A percentile compares a stretch with the other conserved stretches of the same genome.
These are phyloP conservation scores for Aspergillus vadensis DNA, from an alignment of 2,329 filamentous ascomycete genomes.

Conservation along the genomic window DNA sequence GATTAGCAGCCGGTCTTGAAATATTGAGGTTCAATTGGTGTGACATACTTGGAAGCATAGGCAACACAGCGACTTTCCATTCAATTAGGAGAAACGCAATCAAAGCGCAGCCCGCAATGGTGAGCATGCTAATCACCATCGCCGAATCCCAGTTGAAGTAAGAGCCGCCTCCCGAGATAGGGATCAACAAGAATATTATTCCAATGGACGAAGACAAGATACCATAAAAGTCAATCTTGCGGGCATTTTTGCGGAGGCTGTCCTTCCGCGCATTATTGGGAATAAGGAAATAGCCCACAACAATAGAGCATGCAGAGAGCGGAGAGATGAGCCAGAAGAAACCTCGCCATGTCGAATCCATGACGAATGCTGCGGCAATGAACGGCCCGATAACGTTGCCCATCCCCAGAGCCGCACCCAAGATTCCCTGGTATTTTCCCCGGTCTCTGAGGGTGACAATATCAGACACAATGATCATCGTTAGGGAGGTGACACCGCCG, in stretches of 20 bases:
- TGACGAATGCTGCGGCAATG: slow-evolving; percentile 50
- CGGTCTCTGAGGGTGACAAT: slow-evolving; percentile 61
- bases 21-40: neutral
- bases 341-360: slow-evolving; percentile 48
- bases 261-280: slow-evolving; percentile 54
- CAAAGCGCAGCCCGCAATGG: slow-evolving; percentile 50
- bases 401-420: slow-evolving; percentile 48
- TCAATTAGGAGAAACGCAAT: slow-evolving; percentile 57
- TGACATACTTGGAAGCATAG: slow-evolving; percentile 57
- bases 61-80: slow-evolving; percentile 57
- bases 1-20: slow-evolving; percentile 11
- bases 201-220: slow-evolving; percentile 57
- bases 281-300: slow-evolving; percentile 54
- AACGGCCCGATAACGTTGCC: slow-evolving; percentile 53
- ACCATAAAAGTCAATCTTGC: slow-evolving; percentile 62
- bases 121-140: slow-evolving; percentile 62
- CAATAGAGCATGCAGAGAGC: slow-evolving; percentile 50
- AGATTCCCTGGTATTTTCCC: slow-evolving; percentile 57
- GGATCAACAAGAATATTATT: slow-evolving; percentile 63
- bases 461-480: slow-evolving; percentile 65
- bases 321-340: slow-evolving; percentile 57
- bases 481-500: slow-evolving; percentile 61
- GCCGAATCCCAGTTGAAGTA: slow-evolving; percentile 60
- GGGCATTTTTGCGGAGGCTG: slow-evolving; percentile 51
- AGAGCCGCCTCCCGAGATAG: slow-evolving; percentile 62